phyloP scores from a whole-genome alignment of 345 rosid genomes.

The Noccaea bulbosa region DNA sequence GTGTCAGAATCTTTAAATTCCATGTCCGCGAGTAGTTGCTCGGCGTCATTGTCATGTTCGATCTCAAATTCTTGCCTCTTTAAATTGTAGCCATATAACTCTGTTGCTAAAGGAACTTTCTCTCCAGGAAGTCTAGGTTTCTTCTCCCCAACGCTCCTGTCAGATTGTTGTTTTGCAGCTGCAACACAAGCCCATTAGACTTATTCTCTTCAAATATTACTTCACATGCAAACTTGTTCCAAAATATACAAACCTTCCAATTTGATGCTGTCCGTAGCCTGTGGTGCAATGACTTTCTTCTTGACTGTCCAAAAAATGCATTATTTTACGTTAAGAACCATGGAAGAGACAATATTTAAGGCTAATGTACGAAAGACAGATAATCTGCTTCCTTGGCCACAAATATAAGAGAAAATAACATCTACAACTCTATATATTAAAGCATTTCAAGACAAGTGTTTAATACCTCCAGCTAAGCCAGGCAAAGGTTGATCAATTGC shows the following conservation, averaged over 20 bases:
- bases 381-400: conserved; percentile 7
- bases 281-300: conserved; percentile 54
- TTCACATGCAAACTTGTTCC: conserved; percentile 10
- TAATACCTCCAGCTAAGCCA: conserved; percentile 53
- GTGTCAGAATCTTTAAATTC: conserved; percentile 83
- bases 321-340: conserved; percentile 46
- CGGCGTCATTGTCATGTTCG: conserved; percentile 96
- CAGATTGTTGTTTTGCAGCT: conserved; percentile 64
- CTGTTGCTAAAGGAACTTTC: conserved; percentile 72
- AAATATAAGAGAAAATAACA: background rate
- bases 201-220: conserved; percentile 12
- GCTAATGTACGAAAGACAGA: conserved; percentile 6
- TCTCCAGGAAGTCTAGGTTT: conserved; percentile 72
- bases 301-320: conserved; percentile 45
- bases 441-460: conserved; percentile 21
- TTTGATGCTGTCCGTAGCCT: conserved; percentile 60
- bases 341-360: conserved; percentile 39
- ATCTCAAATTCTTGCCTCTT: conserved; percentile 95
- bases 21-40: conserved; percentile 92
- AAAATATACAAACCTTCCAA: conserved; percentile 62
- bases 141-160: conserved; percentile 90
- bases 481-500: conserved; percentile 53
- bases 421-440: conserved; percentile 16
- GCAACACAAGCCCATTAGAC: conserved; percentile 25
- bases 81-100: conserved; percentile 82